Conservation (phyloP, 1,139 yeast genomes). For the Nakaseomyces bracarensis region DNA sequence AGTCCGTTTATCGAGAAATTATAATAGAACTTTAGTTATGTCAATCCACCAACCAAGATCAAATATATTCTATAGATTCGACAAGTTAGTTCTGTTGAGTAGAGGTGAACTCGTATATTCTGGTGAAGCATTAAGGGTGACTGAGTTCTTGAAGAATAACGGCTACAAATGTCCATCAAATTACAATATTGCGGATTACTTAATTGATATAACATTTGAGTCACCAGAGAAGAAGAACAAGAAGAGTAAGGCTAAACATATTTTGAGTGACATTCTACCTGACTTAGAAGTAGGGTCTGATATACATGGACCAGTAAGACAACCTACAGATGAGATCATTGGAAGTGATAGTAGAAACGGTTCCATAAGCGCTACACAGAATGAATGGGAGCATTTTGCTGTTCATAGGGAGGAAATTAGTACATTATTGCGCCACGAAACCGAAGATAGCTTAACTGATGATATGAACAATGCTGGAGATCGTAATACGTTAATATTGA, state of each 20-base stretch:
- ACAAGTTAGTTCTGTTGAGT: constrained; percentile 68
- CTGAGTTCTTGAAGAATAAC: constrained; percentile 62
- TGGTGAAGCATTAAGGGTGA: constrained; percentile 66
- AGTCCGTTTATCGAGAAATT: constrained; percentile 69
- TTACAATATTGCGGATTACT: constrained; percentile 85
- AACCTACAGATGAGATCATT: constrained; percentile 7
- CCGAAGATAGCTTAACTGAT: constrained; percentile 5
- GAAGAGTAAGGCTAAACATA: constrained; percentile 8
- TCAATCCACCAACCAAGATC: constrained; percentile 98
- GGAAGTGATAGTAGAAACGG: constrained; percentile 16
- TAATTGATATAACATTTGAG: constrained; percentile 81
- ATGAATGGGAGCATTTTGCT: constrained; percentile 87
- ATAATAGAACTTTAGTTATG: constrained; percentile 78
- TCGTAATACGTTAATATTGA: constrained; percentile 23
- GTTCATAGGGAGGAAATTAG: constrained; percentile 67
- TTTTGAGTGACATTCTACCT: background rate
- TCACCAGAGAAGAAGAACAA: constrained; percentile 27
- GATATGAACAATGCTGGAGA: constrained; percentile 14
- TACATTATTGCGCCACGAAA: constrained; percentile 32
- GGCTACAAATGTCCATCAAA: constrained; percentile 85
- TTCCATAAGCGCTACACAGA: constrained; percentile 42
- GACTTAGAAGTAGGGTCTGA: constrained; percentile 4
- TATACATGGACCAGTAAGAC: constrained; percentile 6
- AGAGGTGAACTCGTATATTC: constrained; percentile 83
- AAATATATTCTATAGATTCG: constrained; percentile 85